Percentiles rank a stretch among this genome's conserved stretches.
Conservation (phyloP, 805 yeast genomes). For the Candida ascalaphidarum region DNA sequence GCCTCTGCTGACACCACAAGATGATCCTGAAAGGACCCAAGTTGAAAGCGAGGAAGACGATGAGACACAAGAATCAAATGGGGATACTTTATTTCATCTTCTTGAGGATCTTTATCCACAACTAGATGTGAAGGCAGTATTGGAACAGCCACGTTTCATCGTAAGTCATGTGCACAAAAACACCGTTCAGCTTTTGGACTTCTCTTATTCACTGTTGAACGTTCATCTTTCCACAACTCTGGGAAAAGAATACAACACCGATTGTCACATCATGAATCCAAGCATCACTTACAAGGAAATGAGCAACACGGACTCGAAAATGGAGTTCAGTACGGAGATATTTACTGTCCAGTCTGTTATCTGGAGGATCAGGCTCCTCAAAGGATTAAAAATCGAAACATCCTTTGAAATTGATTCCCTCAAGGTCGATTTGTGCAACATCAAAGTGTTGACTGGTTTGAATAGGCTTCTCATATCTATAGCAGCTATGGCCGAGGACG, state of each 20-base stretch:
- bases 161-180: conserved; percentile 12
- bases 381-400: conserved; percentile 18
- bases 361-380: conserved; percentile 14
- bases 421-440: conserved; percentile 16
- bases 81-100: conserved; percentile 1
- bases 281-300: conserved; percentile 21
- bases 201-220: conserved; percentile 26
- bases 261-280: conserved; percentile 27
- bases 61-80: too few species aligned
- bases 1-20: too few species aligned
- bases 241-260: conserved; percentile 22
- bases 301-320: conserved; percentile 1
- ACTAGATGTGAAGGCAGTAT: conserved; percentile 6
- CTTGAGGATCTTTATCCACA: conserved; percentile 6
- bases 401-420: conserved; percentile 12
- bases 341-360: conserved; percentile 10
- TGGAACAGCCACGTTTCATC: conserved; percentile 11
- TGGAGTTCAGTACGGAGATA: conserved; percentile 11
- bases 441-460: conserved; percentile 23
- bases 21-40: too few species aligned
- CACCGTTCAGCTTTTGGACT: conserved; percentile 18
- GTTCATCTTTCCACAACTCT: conserved; percentile 23
- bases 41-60: too few species aligned
- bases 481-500: conserved; percentile 13
- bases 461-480: conserved; percentile 18